phyloP scores from a whole-genome alignment of 2,329 filamentous ascomycete species.

The Amesomyces nigricolor region DNA sequence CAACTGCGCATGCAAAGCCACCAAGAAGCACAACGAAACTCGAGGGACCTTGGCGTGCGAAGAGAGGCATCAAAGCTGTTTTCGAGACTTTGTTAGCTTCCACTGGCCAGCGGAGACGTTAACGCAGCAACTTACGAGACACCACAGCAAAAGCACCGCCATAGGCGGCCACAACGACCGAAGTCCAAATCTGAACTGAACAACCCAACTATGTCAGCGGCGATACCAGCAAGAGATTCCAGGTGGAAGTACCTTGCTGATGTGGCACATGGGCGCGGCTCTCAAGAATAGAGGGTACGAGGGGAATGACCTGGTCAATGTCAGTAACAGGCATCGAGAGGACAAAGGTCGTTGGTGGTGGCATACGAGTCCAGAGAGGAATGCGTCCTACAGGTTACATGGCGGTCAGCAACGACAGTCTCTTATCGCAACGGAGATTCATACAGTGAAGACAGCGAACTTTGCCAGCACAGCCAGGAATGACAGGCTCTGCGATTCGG shows the following conservation, averaged over 20 bases:
- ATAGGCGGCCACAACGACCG: slow-evolving; percentile 23
- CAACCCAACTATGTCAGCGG: neutral
- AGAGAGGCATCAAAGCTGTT: slow-evolving; percentile 22
- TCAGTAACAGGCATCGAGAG: neutral
- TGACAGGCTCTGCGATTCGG: slow-evolving; percentile 5
- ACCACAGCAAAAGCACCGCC: slow-evolving; percentile 23
- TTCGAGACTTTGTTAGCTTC: neutral
- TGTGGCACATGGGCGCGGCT: slow-evolving; percentile 12
- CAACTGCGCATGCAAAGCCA: slow-evolving; percentile 17
- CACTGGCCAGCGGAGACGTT: neutral
- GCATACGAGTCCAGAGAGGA: slow-evolving; percentile 22
- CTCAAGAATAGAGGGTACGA: slow-evolving; percentile 23
- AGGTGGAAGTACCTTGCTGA: slow-evolving; percentile 13
- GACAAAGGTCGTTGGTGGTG: neutral
- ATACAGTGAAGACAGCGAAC: slow-evolving; percentile 19
- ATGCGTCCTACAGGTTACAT: slow-evolving; percentile 12
- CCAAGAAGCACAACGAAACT: slow-evolving; percentile 15
- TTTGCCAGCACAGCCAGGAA: slow-evolving; percentile 13
- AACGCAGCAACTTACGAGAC: slow-evolving; percentile 19
- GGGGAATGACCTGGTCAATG: slow-evolving; percentile 18
- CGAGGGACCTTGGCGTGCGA: slow-evolving; percentile 13
- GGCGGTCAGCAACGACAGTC: neutral
- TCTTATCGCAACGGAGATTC: too few species aligned
- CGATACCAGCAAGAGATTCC: too few species aligned
- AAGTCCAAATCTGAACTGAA: slow-evolving; percentile 24